Base-by-base conservation (phyloP, 345 rosid genomes). In the Moricandia arvensis region DNA sequence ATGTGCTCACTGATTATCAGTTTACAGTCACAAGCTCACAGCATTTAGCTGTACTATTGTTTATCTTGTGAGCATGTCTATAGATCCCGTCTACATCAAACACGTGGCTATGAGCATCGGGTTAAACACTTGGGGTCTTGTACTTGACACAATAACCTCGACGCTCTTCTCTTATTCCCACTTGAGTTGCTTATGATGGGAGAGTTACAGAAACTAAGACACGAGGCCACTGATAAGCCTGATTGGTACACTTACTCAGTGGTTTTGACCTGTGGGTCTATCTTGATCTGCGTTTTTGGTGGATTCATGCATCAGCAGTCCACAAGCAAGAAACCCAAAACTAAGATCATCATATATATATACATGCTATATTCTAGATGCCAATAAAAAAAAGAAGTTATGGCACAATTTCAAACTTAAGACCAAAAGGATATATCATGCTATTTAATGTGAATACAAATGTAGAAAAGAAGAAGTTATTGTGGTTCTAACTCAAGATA, bases 51-150 rank as follows among this genome's bases (percentile, higher is more conserved):
- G 24, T 21, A 21, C 24, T 21, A 21, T 21, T 21, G 24, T 1
- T 21, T 21, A 21, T 21, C 82, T 93, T 27, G 83, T 78, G 12
- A 91, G 91, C 16, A 93, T 93, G 37, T 71, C 93, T 26, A 84
- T 91, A 26, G 96, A 93, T 79, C 87, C 90, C 78, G 98, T 91
- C 43, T 91, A 91, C 83, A 93, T 93, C 78, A 93, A 93, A 82
- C 95, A 93, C 29, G 98, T 91, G 15, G 97, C 88, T 7, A 86
- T 85, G 88, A 91, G 96, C 58, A 87, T 88, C 10, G 89, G 97
- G 61, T 79, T 91, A 34, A 91, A 86, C 76, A 90, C 94, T 2
- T 91, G 98, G 96, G 94, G 97, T 76, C 96, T 91, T 70, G 96
- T 93, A 57, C 78, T 93, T 60, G 88, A 88, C 80, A 88, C 80